phyloP scores from a whole-genome alignment of 495 filamentous ascomycete genomes.

The Choiromyces venosus region DNA sequence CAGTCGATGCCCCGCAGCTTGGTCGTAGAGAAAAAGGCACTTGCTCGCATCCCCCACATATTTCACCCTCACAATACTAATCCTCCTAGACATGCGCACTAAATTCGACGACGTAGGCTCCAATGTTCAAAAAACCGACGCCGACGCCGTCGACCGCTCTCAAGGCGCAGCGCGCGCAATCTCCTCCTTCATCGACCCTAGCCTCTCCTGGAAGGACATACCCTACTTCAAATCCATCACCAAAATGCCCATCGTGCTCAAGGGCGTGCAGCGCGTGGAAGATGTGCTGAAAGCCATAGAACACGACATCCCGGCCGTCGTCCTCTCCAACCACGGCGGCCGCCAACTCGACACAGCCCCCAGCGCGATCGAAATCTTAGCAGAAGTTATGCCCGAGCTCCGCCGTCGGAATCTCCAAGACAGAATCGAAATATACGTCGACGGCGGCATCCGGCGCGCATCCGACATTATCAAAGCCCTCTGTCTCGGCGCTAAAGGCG shows the following conservation, averaged over 20 bases:
- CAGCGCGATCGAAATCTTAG: slow-evolving; percentile 86
- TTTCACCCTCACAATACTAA: neutral
- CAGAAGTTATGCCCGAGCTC: slow-evolving; percentile 93
- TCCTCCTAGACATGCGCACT: slow-evolving; percentile 64
- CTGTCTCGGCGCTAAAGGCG: slow-evolving; percentile 85
- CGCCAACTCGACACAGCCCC: slow-evolving; percentile 92
- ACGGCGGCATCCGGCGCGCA: slow-evolving; percentile 82
- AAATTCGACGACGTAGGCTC: slow-evolving; percentile 86
- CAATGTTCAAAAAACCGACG: slow-evolving; percentile 62
- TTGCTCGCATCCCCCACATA: slow-evolving; percentile 40
- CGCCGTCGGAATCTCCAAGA: slow-evolving; percentile 74
- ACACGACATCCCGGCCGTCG: slow-evolving; percentile 78
- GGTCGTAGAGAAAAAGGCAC: slow-evolving; percentile 77
- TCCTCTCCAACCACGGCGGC: slow-evolving; percentile 94
- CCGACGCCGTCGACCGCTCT: slow-evolving; percentile 64
- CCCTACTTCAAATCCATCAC: slow-evolving; percentile 91
- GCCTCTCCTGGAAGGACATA: slow-evolving; percentile 85
- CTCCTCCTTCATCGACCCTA: slow-evolving; percentile 91
- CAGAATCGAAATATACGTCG: slow-evolving; percentile 82
- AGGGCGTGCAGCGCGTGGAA: slow-evolving; percentile 93
- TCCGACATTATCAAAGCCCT: slow-evolving; percentile 96
- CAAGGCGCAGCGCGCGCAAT: slow-evolving; percentile 89
- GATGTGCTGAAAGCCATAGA: slow-evolving; percentile 85
- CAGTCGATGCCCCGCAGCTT: slow-evolving; percentile 92
- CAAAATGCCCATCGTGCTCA: slow-evolving; percentile 92